Evolutionary conservation across 441 rosid species (phyloP), one percentile per base, ranked within the genome.

Genomic region (Macaranga tanarius): DNA sequence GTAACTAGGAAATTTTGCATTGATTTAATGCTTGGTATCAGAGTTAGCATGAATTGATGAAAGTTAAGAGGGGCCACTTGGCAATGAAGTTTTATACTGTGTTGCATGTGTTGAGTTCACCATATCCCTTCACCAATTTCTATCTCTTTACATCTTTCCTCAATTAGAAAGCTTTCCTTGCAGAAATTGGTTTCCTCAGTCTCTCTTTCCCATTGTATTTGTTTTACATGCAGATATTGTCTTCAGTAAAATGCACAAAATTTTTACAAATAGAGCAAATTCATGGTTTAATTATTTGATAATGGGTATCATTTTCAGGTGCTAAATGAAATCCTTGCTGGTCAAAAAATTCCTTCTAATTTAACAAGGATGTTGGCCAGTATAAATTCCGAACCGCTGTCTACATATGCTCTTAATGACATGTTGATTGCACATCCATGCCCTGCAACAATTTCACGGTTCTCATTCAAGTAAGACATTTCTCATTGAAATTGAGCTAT

Each of bases 391-490:
- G 77, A 85, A 79, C 58, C 47, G 67, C 75, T 87, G 77, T 81
- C 85, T 34, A 81, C 87, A 5, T 84, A 80, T 79, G 92, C 97
- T 73, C 87, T 95, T 54, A 95, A 90, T 79, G 98, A 92, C 77
- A 50, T 91, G 72, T 74, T 95, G 84, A 79, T 88, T 45, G 90
- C 96, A 16, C 91, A 92, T 71, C 95, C 97, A 38, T 90, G 90
- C 80, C 98, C 97, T 8, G 96, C 97, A 0, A 79, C 92, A 10
- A 85, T 90, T 82, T 95, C 98, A 31, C 83, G 91, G 73, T 90
- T 92, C 80, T 92, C 96, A 16, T 91, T 91, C 89, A 90, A 79
- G 99, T 92, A 79, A 85, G 73, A 71, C 60, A 55, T 56, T 75
- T 51, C 66, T 25, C n/a, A 10, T 38, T 7, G n/a, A 20, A 15